phyloP scores from a whole-genome alignment of 2,329 filamentous ascomycete species.

The Penicillium sp. region DNA sequence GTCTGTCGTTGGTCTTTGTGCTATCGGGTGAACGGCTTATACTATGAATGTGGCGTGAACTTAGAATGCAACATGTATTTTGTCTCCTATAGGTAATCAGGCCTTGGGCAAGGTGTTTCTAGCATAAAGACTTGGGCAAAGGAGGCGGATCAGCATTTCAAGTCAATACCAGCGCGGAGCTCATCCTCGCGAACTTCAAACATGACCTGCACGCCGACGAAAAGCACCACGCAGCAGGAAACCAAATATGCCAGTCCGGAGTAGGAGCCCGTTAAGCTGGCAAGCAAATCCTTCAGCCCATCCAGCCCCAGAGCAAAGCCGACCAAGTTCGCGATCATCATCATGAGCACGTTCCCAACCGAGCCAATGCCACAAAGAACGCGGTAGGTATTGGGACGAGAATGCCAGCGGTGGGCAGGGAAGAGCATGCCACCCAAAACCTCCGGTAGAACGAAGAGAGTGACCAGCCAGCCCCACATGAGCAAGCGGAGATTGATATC shows the following conservation, averaged over 20 bases:
- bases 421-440: constrained; percentile 69
- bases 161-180: constrained; percentile 70
- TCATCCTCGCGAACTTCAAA: constrained; percentile 90
- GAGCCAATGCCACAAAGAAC: constrained; percentile 76
- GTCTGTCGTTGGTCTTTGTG: too few species aligned
- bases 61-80: neutral
- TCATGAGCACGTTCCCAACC: constrained; percentile 82
- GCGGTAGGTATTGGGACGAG: constrained; percentile 67
- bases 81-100: neutral
- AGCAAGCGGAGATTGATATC: constrained; percentile 87
- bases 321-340: constrained; percentile 92
- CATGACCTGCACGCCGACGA: constrained; percentile 88
- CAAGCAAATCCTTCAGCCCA: constrained; percentile 71
- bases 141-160: constrained; percentile 68
- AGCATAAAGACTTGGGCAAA: neutral
- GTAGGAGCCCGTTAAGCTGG: constrained; percentile 71
- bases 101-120: neutral
- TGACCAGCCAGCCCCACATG: constrained; percentile 96
- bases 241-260: constrained; percentile 72
- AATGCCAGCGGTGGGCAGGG: constrained; percentile 67
- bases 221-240: constrained; percentile 68
- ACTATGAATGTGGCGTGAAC: neutral
- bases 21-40: too few species aligned
- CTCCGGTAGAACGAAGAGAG: constrained; percentile 90
- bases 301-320: constrained; percentile 92